These are phyloP conservation scores for Verticillium klebahnii DNA, from an alignment of 2,329 filamentous ascomycete species.

Conservation along the genomic window DNA sequence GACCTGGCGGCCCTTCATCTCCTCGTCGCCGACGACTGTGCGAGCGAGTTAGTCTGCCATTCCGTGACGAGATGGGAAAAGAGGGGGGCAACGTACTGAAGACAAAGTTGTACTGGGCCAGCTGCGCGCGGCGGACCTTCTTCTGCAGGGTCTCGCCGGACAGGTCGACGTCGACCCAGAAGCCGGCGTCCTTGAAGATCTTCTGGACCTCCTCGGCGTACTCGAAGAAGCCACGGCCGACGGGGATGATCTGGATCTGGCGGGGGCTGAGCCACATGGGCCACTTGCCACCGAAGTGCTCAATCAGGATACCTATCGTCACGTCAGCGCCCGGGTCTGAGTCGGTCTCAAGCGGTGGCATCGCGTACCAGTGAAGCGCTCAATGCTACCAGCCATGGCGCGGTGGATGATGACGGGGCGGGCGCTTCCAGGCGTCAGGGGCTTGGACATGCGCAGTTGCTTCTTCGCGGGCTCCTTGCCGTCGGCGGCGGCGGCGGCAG, in stretches of 20 bases:
- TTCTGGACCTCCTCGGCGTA: slow-evolving; percentile 72
- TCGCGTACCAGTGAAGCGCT: slow-evolving; percentile 33
- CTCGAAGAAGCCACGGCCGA: slow-evolving; percentile 59
- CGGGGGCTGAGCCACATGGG: slow-evolving; percentile 85
- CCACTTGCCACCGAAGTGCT: slow-evolving; percentile 86
- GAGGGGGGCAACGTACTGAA: slow-evolving; percentile 50
- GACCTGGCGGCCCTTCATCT: slow-evolving; percentile 55
- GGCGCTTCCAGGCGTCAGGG: slow-evolving; percentile 64
- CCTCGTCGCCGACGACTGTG: slow-evolving; percentile 56
- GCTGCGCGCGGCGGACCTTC: slow-evolving; percentile 79
- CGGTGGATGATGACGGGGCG: slow-evolving; percentile 85
- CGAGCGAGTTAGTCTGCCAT: no score
- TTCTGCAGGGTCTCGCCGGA: slow-evolving; percentile 80
- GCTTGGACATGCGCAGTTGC: slow-evolving; percentile 31
- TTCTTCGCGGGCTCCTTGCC: slow-evolving; percentile 17
- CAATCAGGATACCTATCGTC: slow-evolving; percentile 57
- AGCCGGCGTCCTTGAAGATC: slow-evolving; percentile 61
- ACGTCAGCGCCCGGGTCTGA: not conserved
- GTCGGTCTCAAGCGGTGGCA: not conserved
- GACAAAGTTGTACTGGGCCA: slow-evolving; percentile 81
- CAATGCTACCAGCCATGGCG: slow-evolving; percentile 68
- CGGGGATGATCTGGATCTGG: slow-evolving; percentile 57
- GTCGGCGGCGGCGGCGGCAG: slow-evolving; percentile 25
- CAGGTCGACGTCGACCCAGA: slow-evolving; percentile 69
- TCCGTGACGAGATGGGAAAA: no score